Conservation (phyloP, 169 alveolate genomes). For the Plasmodium gonderi region DNA sequence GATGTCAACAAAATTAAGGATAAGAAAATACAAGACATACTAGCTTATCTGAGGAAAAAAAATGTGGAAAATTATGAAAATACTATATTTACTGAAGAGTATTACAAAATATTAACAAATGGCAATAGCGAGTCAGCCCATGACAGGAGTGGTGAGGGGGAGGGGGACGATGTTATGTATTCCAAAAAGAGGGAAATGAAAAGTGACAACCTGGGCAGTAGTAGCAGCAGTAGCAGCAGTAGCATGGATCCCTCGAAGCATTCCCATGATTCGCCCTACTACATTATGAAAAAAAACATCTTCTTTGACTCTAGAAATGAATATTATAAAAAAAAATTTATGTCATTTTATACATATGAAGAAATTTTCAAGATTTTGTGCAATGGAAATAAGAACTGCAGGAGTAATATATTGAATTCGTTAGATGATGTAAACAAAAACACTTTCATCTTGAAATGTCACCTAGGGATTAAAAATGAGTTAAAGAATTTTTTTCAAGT, state of each 20-base stretch:
- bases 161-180: not conserved
- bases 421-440: constrained; percentile 8
- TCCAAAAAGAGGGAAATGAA: not conserved
- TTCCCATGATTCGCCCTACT: not conserved
- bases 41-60: not conserved
- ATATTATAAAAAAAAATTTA: constrained; percentile 44
- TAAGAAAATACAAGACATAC: constrained; percentile 12
- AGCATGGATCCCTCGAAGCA: too few relatives aligned
- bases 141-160: too few relatives aligned
- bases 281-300: constrained; percentile 40
- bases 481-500: constrained; percentile 25
- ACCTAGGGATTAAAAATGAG: constrained; percentile 24
- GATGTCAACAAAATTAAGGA: not conserved
- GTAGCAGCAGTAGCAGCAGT: not conserved
- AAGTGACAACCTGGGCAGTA: not conserved
- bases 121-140: too few relatives aligned
- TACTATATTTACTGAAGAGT: constrained; percentile 38
- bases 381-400: not conserved
- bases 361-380: constrained; percentile 49
- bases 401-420: constrained; percentile 1
- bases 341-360: constrained; percentile 47
- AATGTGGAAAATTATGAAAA: constrained; percentile 11
- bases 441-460: constrained; percentile 38
- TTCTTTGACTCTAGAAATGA: constrained; percentile 56
- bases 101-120: not conserved